Percentiles rank a stretch among this genome's conserved stretches.
phyloP scores from a whole-genome alignment of 2,329 filamentous ascomycete species.

The Amylocarpus encephaloides region DNA sequence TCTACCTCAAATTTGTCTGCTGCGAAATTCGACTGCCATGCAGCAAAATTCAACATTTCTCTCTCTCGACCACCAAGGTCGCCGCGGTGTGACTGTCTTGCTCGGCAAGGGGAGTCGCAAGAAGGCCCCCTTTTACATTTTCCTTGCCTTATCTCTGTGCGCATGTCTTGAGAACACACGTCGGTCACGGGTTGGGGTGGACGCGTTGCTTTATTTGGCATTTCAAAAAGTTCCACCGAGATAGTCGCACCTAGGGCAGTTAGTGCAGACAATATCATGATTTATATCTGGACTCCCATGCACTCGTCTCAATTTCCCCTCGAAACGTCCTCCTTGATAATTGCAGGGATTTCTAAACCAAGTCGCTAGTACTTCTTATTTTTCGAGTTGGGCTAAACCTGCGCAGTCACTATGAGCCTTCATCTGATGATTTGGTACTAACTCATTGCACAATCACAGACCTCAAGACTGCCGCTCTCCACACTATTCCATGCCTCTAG shows the following conservation, averaged over 20 bases:
- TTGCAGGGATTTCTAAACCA: not conserved
- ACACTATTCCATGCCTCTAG: not conserved
- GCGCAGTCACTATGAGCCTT: too few relatives aligned
- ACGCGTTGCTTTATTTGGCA: constrained; percentile 12
- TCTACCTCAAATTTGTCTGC: not conserved
- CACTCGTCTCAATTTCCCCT: not conserved
- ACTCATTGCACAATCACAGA: constrained; percentile 12
- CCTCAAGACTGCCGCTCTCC: not conserved
- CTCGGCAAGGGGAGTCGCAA: not conserved
- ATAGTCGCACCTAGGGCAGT: constrained; percentile 9
- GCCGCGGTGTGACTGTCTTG: not conserved
- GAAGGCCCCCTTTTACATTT: not conserved
- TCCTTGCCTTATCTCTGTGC: constrained; percentile 6
- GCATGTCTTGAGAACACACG: constrained; percentile 4
- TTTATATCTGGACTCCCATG: constrained; percentile 6
- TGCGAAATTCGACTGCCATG: not conserved
- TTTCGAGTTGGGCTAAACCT: too few relatives aligned
- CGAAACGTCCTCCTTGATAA: not conserved
- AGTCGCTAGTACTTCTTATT: not conserved
- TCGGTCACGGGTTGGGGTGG: constrained; percentile 7
- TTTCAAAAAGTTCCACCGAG: constrained; percentile 16
- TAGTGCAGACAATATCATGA: constrained; percentile 16
- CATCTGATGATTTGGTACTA: not conserved
- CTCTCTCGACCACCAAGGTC: not conserved
- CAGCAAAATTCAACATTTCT: not conserved